Evolutionary conservation across 2,329 filamentous ascomycete species (phyloP).

Genomic region (Paradendryphiella salina): DNA sequence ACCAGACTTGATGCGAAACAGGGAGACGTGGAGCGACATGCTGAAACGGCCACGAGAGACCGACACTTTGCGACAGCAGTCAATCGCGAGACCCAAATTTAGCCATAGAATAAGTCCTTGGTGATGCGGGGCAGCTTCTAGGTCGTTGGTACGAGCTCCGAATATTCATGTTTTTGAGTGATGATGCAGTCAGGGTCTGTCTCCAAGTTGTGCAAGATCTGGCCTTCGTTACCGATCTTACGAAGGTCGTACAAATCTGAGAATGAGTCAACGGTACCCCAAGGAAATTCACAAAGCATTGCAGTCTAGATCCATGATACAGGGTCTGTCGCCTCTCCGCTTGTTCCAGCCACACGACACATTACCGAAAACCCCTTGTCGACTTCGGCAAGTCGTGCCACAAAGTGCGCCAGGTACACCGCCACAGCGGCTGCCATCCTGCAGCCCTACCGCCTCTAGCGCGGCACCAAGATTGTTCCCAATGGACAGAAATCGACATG

Average conservation of each 20-base stretch:
- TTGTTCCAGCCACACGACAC: not conserved
- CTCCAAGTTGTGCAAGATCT: not conserved
- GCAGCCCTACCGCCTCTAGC: conserved; percentile 13
- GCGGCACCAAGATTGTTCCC: conserved; percentile 4
- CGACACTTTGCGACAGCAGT: conserved; percentile 3
- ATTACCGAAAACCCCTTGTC: not conserved
- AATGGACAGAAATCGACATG: conserved; percentile 9
- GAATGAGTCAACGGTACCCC: not conserved
- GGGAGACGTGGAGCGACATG: conserved; percentile 12
- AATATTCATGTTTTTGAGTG: not conserved
- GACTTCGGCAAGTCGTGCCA: not conserved
- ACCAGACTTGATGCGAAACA: conserved; percentile 16
- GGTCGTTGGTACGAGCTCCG: too few species aligned
- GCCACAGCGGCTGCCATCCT: conserved; percentile 12
- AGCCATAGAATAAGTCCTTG: not conserved
- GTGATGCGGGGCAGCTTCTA: too few species aligned
- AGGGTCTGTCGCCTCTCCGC: not conserved
- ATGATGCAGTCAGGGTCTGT: not conserved
- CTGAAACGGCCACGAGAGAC: conserved; percentile 21
- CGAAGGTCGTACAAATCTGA: too few species aligned
- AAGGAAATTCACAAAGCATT: not conserved
- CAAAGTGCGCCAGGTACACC: not conserved
- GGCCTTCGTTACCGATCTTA: too few species aligned
- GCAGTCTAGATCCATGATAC: not conserved
- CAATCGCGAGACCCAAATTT: not conserved